Percentiles rank a stretch among this genome's conserved stretches.
Conservation (phyloP, 2,329 filamentous ascomycete species). For the Dactylellina parvicollis region DNA sequence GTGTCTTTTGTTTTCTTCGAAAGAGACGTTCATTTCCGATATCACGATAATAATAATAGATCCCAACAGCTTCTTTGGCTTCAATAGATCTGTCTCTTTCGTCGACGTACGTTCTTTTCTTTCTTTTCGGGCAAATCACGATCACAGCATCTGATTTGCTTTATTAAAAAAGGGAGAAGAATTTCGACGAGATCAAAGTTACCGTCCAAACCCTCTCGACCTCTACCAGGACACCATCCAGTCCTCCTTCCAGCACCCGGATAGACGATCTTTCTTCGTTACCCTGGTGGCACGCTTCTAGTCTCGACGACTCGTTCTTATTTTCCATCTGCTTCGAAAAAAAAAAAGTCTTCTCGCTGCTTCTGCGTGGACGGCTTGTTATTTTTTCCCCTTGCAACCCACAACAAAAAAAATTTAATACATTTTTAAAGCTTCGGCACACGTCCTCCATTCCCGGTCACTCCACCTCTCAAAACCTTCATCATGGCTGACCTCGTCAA, state of each 20-base stretch:
- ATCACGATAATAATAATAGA: slow-evolving; percentile 43
- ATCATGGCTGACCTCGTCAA: slow-evolving; percentile 85
- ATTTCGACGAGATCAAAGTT: slow-evolving; percentile 51
- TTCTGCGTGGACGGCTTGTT: neutral
- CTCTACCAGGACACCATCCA: neutral
- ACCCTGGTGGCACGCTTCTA: slow-evolving; percentile 34
- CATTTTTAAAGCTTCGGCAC: neutral
- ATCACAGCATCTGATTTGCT: slow-evolving; percentile 38
- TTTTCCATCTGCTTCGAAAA: slow-evolving; percentile 34
- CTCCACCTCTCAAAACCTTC: neutral
- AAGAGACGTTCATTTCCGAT: slow-evolving; percentile 54
- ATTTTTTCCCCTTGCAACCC: slow-evolving; percentile 6
- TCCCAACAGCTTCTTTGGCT: slow-evolving; percentile 10
- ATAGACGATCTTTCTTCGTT: slow-evolving; percentile 8
- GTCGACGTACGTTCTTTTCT: slow-evolving; percentile 15
- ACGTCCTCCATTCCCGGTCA: neutral
- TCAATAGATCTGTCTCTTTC: slow-evolving; percentile 1
- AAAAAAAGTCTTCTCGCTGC: slow-evolving; percentile 26
- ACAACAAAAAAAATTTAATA: slow-evolving; percentile 14
- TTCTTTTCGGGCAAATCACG: slow-evolving; percentile 15
- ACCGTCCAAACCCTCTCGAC: slow-evolving; percentile 31
- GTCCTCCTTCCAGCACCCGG: neutral
- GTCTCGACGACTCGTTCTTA: slow-evolving; percentile 26
- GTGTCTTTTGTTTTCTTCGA: slow-evolving; percentile 54
- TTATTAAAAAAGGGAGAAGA: slow-evolving; percentile 9